Conservation (phyloP, 1,139 yeast species). For the Hansenula sp. region DNA sequence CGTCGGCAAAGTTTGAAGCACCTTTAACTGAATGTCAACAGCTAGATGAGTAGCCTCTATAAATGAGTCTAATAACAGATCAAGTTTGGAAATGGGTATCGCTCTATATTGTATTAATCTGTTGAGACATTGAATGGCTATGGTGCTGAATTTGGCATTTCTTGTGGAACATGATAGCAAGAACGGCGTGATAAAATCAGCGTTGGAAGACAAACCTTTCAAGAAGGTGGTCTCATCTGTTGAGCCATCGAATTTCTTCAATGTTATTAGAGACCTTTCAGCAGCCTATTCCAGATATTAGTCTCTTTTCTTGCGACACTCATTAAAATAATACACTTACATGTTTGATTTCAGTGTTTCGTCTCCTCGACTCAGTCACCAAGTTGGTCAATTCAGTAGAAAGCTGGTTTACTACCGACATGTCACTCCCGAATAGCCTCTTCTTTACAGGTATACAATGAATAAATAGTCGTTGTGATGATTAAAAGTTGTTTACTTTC, state of each 20-base stretch:
- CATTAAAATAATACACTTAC: conserved; percentile 57
- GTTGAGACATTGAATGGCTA: conserved; percentile 69
- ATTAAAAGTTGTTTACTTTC: too few species aligned
- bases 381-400: conserved; percentile 54
- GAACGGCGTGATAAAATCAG: conserved; percentile 65
- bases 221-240: conserved; percentile 14
- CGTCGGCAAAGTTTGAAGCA: conserved; percentile 80
- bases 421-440: neutral
- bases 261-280: conserved; percentile 24
- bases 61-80: conserved; percentile 59
- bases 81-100: conserved; percentile 50
- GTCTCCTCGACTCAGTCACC: conserved; percentile 66
- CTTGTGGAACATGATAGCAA: conserved; percentile 69
- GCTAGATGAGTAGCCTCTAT: conserved; percentile 74
- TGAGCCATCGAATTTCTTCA: conserved; percentile 23
- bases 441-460: too few species aligned
- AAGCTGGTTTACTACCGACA: conserved; percentile 38
- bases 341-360: conserved; percentile 59
- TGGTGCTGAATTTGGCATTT: conserved; percentile 67
- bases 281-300: conserved; percentile 16
- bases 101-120: conserved; percentile 47
- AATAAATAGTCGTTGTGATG: too few species aligned
- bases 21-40: conserved; percentile 78
- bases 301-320: neutral
- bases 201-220: conserved; percentile 34